Conservation (phyloP, 2,329 filamentous ascomycete genomes). For the Aspergillus alliaceus region DNA sequence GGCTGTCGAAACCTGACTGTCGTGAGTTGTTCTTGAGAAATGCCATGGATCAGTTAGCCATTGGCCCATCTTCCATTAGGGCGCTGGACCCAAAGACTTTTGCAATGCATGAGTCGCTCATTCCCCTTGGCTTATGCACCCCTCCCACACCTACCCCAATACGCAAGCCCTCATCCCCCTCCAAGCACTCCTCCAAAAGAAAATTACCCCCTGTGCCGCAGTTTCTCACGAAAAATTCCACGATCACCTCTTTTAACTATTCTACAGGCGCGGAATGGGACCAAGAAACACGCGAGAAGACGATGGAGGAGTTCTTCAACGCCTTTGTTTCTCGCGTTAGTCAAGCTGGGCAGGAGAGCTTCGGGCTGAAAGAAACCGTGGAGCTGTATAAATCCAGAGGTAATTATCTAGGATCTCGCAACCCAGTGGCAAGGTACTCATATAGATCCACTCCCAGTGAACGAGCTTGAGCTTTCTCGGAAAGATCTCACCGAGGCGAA, state of each 20-base stretch:
- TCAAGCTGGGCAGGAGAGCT: conserved; percentile 66
- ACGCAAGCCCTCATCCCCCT: conserved; percentile 17
- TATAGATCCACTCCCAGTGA: conserved; percentile 41
- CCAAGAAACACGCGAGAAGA: conserved; percentile 71
- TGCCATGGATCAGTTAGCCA: conserved; percentile 7
- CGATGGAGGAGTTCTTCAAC: conserved; percentile 73
- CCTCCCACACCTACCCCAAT: conserved; percentile 31
- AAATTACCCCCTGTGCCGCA: conserved; percentile 37
- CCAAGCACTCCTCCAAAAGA: conserved; percentile 38
- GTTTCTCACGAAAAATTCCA: conserved; percentile 74
- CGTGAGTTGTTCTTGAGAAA: conserved; percentile 3
- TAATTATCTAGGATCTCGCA: conserved; percentile 42
- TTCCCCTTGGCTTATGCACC: conserved; percentile 17
- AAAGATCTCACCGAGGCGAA: conserved; percentile 54
- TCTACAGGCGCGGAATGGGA: conserved; percentile 59
- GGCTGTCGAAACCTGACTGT: not conserved
- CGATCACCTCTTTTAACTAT: conserved; percentile 59
- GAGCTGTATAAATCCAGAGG: conserved; percentile 73
- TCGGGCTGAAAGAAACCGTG: conserved; percentile 70
- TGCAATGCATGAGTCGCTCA: conserved; percentile 9
- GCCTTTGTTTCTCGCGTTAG: conserved; percentile 72
- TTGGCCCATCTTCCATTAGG: conserved; percentile 9
- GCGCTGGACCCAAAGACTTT: conserved; percentile 12
- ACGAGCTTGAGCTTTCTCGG: conserved; percentile 57
- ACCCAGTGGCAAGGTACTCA: not conserved